Conservation (phyloP, 2,329 filamentous ascomycete species). For the Emydomyces testavorans region DNA sequence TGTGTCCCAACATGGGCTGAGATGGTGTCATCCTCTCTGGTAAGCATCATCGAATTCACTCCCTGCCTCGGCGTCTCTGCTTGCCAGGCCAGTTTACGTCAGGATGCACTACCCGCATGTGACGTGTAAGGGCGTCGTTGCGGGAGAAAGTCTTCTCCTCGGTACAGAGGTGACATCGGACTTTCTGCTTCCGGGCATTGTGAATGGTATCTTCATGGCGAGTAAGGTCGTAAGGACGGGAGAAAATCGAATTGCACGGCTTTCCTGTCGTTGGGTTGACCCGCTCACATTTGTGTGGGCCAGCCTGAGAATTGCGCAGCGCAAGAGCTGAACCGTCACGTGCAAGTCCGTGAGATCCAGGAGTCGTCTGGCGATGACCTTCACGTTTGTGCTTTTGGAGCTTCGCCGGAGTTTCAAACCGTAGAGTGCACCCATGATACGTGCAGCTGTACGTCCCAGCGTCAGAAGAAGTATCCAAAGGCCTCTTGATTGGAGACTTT, state of each 20-base stretch:
- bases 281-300: slow-evolving; percentile 83
- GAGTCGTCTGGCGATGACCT: slow-evolving; percentile 66
- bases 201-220: slow-evolving; percentile 96
- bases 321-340: slow-evolving; percentile 37
- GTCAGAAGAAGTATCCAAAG: slow-evolving; percentile 57
- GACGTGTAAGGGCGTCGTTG: slow-evolving; percentile 84
- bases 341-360: slow-evolving; percentile 36
- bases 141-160: slow-evolving; percentile 96
- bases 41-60: slow-evolving; percentile 20
- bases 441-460: slow-evolving; percentile 92
- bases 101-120: slow-evolving; percentile 89
- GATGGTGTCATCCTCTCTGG: background rate
- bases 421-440: slow-evolving; percentile 76
- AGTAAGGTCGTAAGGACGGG: slow-evolving; percentile 88
- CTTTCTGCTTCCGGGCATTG: slow-evolving; percentile 87
- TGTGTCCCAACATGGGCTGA: background rate
- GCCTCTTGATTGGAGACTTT: slow-evolving; percentile 39
- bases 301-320: slow-evolving; percentile 72
- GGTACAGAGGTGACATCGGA: slow-evolving; percentile 80
- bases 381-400: slow-evolving; percentile 95
- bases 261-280: slow-evolving; percentile 93
- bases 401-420: slow-evolving; percentile 76
- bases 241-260: slow-evolving; percentile 88
- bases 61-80: slow-evolving; percentile 31
- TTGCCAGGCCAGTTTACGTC: slow-evolving; percentile 73